Evolutionary conservation across 345 rosid genomes (phyloP), one percentile per base, ranked within the genome.

Genomic region (Mangifera indica): DNA sequence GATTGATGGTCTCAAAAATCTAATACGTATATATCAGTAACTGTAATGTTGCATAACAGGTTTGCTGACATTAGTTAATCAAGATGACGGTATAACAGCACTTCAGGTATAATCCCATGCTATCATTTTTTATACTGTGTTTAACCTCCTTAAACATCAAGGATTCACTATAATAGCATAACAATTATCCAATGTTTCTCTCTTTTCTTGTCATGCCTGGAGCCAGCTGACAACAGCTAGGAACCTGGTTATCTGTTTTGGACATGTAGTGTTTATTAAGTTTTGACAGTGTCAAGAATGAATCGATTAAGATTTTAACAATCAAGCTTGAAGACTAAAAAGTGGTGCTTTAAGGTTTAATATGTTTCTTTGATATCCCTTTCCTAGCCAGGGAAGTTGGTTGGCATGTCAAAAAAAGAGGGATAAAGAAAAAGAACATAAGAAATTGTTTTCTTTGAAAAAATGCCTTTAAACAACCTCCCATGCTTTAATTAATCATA

Each of bases 61-160:
- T 58, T 84, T 92, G 83, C 69, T 92, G 67, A 87, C 96, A 20
- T 78, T 93, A 81, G 93, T 93, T 25, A 93, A 93, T 79, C 98
- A 90, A 83, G 96, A 93, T 78, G 93, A 90, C 70, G 84, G 74
- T 69, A 86, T 88, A 69, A 89, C 93, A 32, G 94, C 96, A 56
- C 98, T 90, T 59, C 91, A 89, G 94, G 98, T 88, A 74, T 1
- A 21, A 25, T 44, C 8, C 26, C 24, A 45, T 13, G 10, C n/a
- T 44, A 3, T 25, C 40, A 45, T 20, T 10, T 20, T 20, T 10
- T 5, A 2, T 10, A 11, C 5, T 56, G 5, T 17, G 12, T 2
- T 60, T 32, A 32, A 56, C 60, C 60, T 29, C 10, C 44, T 60
- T 29, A 42, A 29, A 29, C 17, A 7, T n/a, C 18, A 60, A 17